Base-by-base conservation (phyloP, 768 basidiomycete genomes). In the Termitomyces eurrhizus region DNA sequence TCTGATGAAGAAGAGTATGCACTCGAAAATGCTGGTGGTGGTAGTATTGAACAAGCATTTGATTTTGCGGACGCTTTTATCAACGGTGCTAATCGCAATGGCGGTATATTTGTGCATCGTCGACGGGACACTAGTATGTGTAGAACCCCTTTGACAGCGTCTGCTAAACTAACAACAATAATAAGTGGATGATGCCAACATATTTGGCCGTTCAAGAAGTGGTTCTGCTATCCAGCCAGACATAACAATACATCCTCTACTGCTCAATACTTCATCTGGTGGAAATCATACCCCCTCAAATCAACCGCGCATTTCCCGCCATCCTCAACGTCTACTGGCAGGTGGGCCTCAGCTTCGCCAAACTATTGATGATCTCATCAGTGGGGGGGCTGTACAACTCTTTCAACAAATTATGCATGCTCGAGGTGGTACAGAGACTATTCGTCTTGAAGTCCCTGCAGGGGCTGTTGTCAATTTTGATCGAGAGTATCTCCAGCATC, bases 331-430 rank as follows among this genome's bases (percentile, higher is more conserved):
- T 59, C 77, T 83, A 52, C 73, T 82, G 49, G 77, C 80, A 16
- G 80, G 75, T 51, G 79, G 78, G 57, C 78, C 74, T 21, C 87
- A 90, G 50, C 77, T 94, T 46, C 74, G 92, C 26, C 85, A 89
- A 61, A 89, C 87, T 16, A 85, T 97, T 46, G 89, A 93, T 62
- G 86, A 89, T 60, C 84, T 93, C 57, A 85, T 95, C 57, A 91
- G 92, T 0, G 85, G 85, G 11, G 89, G 90, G 29, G 90, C 90
- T 8, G 80, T 89, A 18, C 93, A 95, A 67, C 77, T 95, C 32
- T 83, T 97, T 66, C 90, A 95, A 57, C 89, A 93, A 51, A 81
- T 96, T 50, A 83, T 95, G 65, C 84, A 84, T 52, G 77, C 83
- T 32, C 78, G 80, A 18, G 79, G 78, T 37, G 79, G 74, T 26